These are phyloP conservation scores for Russula griseocarnosa DNA, from an alignment of 768 basidiomycete genomes.

Conservation along the genomic window DNA sequence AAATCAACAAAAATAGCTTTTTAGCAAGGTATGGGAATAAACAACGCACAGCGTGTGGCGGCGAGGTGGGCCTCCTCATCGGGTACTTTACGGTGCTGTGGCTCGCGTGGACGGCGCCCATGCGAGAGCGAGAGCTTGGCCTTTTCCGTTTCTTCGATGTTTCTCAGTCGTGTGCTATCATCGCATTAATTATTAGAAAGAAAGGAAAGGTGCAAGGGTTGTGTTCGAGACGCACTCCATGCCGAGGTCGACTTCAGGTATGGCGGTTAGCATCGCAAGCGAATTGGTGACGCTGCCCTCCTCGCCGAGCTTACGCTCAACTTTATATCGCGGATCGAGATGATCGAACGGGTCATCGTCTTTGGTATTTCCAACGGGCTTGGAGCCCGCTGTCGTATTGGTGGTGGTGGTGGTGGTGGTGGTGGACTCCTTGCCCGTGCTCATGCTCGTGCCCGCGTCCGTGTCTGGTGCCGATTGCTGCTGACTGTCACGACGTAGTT, in stretches of 20 bases:
- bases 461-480: constrained; percentile 33
- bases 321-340: constrained; percentile 65
- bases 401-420: too few relatives aligned
- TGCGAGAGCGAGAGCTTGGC: constrained; percentile 86
- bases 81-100: constrained; percentile 38
- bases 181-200: not conserved
- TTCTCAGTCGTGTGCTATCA: constrained; percentile 76
- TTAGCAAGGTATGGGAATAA: not conserved
- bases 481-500: constrained; percentile 56
- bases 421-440: not conserved
- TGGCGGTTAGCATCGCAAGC: constrained; percentile 93
- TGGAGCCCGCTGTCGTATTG: constrained; percentile 21
- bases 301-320: constrained; percentile 51
- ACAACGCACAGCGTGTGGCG: constrained; percentile 74
- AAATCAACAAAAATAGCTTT: not conserved
- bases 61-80: constrained; percentile 81
- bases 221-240: constrained; percentile 75
- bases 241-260: constrained; percentile 96
- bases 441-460: constrained; percentile 19
- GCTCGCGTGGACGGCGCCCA: constrained; percentile 54
- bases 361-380: constrained; percentile 42
- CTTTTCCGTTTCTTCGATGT: constrained; percentile 97
- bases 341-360: constrained; percentile 75
- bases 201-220: not conserved
- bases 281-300: constrained; percentile 94